A percentile compares a stretch with the other conserved stretches of the same genome.
phyloP scores from a whole-genome alignment of 2,329 filamentous ascomycete species.

The Periglandula ipomoeae region DNA sequence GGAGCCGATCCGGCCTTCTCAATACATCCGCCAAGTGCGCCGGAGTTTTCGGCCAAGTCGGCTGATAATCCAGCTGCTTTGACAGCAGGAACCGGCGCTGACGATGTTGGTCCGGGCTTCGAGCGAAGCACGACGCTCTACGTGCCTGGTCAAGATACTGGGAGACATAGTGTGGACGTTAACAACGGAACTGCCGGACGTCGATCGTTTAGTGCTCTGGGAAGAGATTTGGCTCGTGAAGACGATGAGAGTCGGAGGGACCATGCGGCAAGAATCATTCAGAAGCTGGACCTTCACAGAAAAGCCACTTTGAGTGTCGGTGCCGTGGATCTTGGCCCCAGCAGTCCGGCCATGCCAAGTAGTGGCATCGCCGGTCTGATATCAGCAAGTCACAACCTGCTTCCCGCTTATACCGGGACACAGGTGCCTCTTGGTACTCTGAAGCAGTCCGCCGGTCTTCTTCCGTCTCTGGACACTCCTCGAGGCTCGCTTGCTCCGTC shows the following conservation, averaged over 20 bases:
- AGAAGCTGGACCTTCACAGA: constrained; percentile 82
- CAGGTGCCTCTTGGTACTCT: constrained; percentile 19
- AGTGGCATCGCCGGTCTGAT: constrained; percentile 78
- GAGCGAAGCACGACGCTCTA: constrained; percentile 60
- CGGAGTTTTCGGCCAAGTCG: constrained; percentile 80
- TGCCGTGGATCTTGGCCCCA: constrained; percentile 28
- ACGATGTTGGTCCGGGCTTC: constrained; percentile 28
- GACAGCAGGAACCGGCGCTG: constrained; percentile 41
- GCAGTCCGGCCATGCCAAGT: constrained; percentile 29
- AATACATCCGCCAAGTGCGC: constrained; percentile 77
- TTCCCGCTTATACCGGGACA: constrained; percentile 48
- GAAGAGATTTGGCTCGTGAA: constrained; percentile 41
- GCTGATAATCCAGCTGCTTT: constrained; percentile 57
- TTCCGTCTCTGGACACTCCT: constrained; percentile 34
- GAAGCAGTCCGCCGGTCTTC: constrained; percentile 20
- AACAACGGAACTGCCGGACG: constrained; percentile 34
- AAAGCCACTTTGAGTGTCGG: constrained; percentile 53
- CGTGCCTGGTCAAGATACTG: constrained; percentile 48
- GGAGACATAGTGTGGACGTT: constrained; percentile 67
- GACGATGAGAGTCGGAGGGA: constrained; percentile 71
- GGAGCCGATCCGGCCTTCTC: constrained; percentile 72
- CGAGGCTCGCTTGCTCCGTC: constrained; percentile 65
- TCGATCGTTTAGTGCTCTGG: constrained; percentile 47
- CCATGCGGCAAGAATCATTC: constrained; percentile 80
- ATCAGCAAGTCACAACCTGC: constrained; percentile 69